Conservation (phyloP, 768 basidiomycete species). For the Rhizopogon salebrosus region DNA sequence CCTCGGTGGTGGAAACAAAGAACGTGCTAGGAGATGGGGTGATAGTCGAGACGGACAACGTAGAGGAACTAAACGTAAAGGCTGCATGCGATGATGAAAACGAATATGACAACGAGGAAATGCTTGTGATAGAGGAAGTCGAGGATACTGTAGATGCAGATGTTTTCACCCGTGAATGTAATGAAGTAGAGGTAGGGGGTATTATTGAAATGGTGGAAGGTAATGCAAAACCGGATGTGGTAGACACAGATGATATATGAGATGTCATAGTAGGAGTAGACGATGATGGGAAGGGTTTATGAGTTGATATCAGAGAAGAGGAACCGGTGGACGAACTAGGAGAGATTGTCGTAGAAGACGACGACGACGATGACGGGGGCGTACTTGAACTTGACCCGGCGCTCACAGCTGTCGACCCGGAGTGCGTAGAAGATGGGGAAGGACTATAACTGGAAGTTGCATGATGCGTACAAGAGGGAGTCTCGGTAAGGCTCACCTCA, state of each 20-base stretch:
- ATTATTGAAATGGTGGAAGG: background rate
- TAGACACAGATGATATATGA: background rate
- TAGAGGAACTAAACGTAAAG: background rate
- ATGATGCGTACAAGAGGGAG: background rate
- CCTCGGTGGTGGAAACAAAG: slow-evolving; percentile 11
- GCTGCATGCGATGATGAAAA: background rate
- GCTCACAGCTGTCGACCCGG: background rate
- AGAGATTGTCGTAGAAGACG: slow-evolving; percentile 1
- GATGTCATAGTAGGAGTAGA: background rate
- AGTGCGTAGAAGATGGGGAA: background rate
- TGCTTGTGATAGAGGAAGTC: background rate
- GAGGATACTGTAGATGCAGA: background rate
- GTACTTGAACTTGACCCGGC: slow-evolving; percentile 2
- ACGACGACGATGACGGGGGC: background rate
- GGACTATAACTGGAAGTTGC: background rate
- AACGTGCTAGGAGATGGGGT: slow-evolving; percentile 7
- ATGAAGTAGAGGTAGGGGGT: background rate
- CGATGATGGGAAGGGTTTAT: background rate
- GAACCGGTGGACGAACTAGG: background rate
- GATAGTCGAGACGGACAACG: background rate
- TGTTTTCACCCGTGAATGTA: background rate
- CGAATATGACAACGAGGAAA: background rate
- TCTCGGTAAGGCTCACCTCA: background rate
- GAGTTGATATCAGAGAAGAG: background rate
- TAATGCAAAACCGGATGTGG: background rate